These are phyloP conservation scores for Taphrina deformans DNA, from an alignment of 1,139 yeast genomes.

Conservation along the genomic window DNA sequence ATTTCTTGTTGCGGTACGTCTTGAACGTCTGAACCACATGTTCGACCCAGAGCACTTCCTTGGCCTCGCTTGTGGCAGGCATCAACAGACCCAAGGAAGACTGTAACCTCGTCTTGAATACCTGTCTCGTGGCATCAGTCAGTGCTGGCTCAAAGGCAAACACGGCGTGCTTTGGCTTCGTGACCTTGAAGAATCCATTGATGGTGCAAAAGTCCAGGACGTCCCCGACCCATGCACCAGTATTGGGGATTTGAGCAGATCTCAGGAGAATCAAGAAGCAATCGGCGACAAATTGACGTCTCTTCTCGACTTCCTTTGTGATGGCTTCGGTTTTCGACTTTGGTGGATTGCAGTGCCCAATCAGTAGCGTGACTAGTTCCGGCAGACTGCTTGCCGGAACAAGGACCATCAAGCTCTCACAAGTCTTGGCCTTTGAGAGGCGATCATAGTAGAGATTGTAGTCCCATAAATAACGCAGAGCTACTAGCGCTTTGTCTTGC, in stretches of 20 bases:
- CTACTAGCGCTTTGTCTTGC: conserved; percentile 1
- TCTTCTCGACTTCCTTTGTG: conserved; percentile 49
- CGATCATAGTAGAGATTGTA: conserved; percentile 61
- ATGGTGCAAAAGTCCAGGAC: conserved; percentile 56
- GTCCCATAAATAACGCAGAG: conserved; percentile 2
- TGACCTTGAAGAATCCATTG: conserved; percentile 57
- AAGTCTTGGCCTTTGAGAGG: conserved; percentile 70
- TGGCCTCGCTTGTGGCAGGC: neutral
- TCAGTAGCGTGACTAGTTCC: conserved; percentile 46
- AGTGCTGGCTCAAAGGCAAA: conserved; percentile 12
- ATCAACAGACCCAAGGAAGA: conserved; percentile 29
- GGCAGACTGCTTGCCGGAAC: conserved; percentile 43
- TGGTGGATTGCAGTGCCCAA: conserved; percentile 41
- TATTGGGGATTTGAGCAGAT: conserved; percentile 36
- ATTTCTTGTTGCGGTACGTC: neutral
- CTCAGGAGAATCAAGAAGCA: conserved; percentile 57
- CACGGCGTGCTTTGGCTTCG: conserved; percentile 8
- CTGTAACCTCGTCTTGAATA: conserved; percentile 18
- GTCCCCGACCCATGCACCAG: conserved; percentile 44
- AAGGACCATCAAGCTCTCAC: conserved; percentile 51
- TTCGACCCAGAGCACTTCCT: neutral
- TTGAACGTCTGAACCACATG: neutral
- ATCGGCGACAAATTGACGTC: conserved; percentile 69
- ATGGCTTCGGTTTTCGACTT: conserved; percentile 42
- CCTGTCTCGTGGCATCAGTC: conserved; percentile 25